These are phyloP conservation scores for Cucumis melo DNA, from an alignment of 306 rosid species.

Conservation along the genomic window DNA sequence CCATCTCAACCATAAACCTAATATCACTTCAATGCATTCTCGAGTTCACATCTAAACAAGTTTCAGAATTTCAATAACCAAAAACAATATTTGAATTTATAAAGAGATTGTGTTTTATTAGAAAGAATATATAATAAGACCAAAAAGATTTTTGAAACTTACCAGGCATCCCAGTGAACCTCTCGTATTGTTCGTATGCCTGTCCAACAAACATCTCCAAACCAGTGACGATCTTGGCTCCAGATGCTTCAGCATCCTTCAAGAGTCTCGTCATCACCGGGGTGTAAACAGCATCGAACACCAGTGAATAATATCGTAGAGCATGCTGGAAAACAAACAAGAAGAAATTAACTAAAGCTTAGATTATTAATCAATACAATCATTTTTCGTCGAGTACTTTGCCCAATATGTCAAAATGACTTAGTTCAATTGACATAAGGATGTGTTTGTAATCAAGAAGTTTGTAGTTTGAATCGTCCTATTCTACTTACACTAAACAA, in stretches of 20 bases:
- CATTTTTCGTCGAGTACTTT: background rate
- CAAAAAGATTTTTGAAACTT: background rate
- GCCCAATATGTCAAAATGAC: no score
- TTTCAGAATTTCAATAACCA: background rate
- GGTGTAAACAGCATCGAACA: constrained; percentile 54
- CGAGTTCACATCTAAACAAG: no score
- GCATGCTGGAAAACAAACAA: constrained; percentile 25
- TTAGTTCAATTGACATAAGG: no score
- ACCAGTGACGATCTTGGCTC: constrained; percentile 40
- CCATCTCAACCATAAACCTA: background rate
- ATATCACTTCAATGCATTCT: background rate
- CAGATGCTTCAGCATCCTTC: constrained; percentile 46
- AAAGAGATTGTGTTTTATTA: background rate
- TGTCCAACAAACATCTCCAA: constrained; percentile 59
- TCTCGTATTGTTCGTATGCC: constrained; percentile 53
- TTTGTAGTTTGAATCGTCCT: no score
- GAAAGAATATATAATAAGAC: background rate
- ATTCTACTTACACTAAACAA: no score
- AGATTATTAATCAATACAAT: background rate
- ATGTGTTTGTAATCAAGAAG: no score
- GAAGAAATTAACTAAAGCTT: background rate
- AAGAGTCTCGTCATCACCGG: constrained; percentile 60
- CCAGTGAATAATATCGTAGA: constrained; percentile 42
- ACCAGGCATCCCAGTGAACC: constrained; percentile 51
- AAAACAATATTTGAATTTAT: background rate